Base-by-base conservation (phyloP, 352 stramenopile species). In the Blastocystis sp. region DNA sequence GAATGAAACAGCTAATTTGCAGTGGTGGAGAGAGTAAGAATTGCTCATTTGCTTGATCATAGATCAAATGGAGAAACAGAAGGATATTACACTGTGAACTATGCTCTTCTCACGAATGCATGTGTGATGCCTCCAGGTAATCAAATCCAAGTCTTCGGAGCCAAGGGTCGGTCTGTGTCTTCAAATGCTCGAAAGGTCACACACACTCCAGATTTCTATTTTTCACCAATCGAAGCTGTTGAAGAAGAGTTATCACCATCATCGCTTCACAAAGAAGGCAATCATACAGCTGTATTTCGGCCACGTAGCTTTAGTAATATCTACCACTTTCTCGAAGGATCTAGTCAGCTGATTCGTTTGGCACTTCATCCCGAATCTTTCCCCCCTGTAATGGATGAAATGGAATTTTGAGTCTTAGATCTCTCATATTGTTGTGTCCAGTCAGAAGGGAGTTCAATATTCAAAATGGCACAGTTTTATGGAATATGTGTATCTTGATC, bases 401-500 rank as follows among this genome's bases (percentile, higher is more conserved):
- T 44, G n/a, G 6, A 22, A 37, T 24, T n/a, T 40, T 84, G 15
- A 68, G 19, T 15, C 27, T 6, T 35, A 84, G 73, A 84, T 84
- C 22, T 13, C 4, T 9, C 73, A 66, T 37, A n/a, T 84, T 6
- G 27, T 84, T n/a, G n/a, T 84, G 9, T 9, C 22, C 1, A n/a
- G 30, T n/a, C 73, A 84, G 51, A 1, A 1, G 0, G n/a, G 19
- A n/a, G 24, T 30, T 4, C 35, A 27, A 27, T 42, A n/a, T 51
- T 11, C 19, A 30, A 64, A 84, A 68, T 84, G 73, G 73, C 17
- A 5, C 22, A 22, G 54, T 42, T 84, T 84, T 42, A 53, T 84
- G 73, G 73, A 84, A 35, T 84, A 66, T 51, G 51, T 84, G 11
- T 84, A 84, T 68, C 35, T 84, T 33, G 73, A 84, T n/a, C 24